Percentiles rank a stretch among this genome's conserved stretches.
Conservation (phyloP, 768 basidiomycete species). For the Suillus plorans region DNA sequence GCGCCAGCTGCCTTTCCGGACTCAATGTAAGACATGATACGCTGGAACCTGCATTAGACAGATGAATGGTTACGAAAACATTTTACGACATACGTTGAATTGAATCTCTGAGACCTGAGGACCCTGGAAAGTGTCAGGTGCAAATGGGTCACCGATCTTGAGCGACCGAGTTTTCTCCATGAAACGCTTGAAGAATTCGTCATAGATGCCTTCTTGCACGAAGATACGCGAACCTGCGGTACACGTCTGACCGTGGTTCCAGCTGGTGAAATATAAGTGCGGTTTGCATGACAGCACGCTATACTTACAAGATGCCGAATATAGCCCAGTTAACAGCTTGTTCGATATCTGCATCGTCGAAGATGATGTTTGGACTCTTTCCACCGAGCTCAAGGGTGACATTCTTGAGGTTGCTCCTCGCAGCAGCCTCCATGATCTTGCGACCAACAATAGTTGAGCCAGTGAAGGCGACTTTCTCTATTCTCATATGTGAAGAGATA, state of each 20-base stretch:
- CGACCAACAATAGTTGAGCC: conserved; percentile 75
- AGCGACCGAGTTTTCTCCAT: conserved; percentile 51
- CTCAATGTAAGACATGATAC: conserved; percentile 76
- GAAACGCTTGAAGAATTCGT: conserved; percentile 66
- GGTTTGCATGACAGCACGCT: too few relatives aligned
- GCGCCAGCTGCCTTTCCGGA: conserved; percentile 75
- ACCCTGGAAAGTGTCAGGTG: conserved; percentile 59
- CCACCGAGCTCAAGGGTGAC: conserved; percentile 84
- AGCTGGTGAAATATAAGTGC: too few relatives aligned
- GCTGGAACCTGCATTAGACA: conserved; percentile 35
- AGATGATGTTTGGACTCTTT: conserved; percentile 71
- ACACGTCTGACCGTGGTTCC: too few relatives aligned
- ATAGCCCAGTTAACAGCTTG: conserved; percentile 68
- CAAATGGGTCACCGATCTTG: conserved; percentile 75
- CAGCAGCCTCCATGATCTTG: conserved; percentile 72
- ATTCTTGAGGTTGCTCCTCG: conserved; percentile 75
- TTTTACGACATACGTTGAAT: conserved; percentile 52
- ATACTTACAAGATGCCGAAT: conserved; percentile 35
- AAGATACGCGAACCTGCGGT: too few relatives aligned
- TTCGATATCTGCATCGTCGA: conserved; percentile 71
- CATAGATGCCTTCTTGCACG: conserved; percentile 35
- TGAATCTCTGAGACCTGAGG: conserved; percentile 79
- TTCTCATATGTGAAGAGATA: conserved; percentile 55
- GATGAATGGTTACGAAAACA: background rate
- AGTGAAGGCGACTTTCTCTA: conserved; percentile 78